These are phyloP conservation scores for Eutypa lata DNA, from an alignment of 2,329 filamentous ascomycete genomes.

Conservation along the genomic window DNA sequence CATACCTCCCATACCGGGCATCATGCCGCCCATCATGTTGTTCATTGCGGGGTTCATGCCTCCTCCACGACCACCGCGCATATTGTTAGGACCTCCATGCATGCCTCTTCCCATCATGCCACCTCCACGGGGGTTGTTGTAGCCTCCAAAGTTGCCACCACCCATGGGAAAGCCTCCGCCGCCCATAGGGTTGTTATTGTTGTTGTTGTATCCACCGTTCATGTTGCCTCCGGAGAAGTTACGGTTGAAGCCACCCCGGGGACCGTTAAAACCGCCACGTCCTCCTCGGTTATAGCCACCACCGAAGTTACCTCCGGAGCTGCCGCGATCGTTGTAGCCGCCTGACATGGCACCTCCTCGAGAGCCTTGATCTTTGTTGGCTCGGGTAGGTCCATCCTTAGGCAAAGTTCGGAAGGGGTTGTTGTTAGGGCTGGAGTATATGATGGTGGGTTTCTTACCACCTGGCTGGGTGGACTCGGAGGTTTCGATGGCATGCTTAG, in stretches of 20 bases:
- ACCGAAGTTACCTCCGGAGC: conserved; percentile 22
- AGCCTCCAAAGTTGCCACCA: conserved; percentile 27
- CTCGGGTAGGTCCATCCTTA: conserved; percentile 76
- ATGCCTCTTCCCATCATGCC: conserved; percentile 31
- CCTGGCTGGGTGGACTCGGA: conserved; percentile 51
- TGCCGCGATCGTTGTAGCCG: conserved; percentile 43
- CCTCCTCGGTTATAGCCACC: conserved; percentile 20
- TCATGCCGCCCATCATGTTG: conserved; percentile 29
- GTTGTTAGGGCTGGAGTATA: conserved; percentile 70
- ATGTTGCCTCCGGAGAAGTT: conserved; percentile 27
- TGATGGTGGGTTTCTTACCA: conserved; percentile 69
- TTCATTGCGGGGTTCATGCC: conserved; percentile 27
- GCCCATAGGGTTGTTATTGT: conserved; percentile 22
- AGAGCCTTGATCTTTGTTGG: conserved; percentile 53
- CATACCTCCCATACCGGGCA: conserved; percentile 27
- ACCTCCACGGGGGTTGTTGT: conserved; percentile 25
- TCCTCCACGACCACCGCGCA: conserved; percentile 29
- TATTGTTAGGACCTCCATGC: conserved; percentile 27
- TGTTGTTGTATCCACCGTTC: conserved; percentile 27
- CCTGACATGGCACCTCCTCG: conserved; percentile 52
- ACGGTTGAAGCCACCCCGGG: conserved; percentile 29
- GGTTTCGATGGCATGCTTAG: conserved; percentile 77
- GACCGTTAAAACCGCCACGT: conserved; percentile 26
- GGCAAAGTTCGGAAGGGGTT: conserved; percentile 92
- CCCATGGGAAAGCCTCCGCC: conserved; percentile 29